phyloP scores from a whole-genome alignment of 2,329 filamentous ascomycete species.

The Echinosphaeria canescens region DNA sequence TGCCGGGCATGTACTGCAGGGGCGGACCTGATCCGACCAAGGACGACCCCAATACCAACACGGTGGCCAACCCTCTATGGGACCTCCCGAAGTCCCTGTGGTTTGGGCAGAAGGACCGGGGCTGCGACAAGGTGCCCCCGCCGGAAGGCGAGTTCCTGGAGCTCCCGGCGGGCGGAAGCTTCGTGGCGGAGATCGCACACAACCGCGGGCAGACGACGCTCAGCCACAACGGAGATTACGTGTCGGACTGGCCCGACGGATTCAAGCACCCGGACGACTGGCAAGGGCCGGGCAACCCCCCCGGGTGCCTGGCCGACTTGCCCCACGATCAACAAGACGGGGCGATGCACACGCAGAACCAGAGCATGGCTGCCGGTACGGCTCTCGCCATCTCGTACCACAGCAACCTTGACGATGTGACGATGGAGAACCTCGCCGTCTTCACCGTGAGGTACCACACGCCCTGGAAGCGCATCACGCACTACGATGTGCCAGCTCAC shows the following conservation, averaged over 20 bases:
- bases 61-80: conserved; percentile 21
- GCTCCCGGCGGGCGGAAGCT: conserved; percentile 22
- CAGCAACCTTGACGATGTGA: conserved; percentile 19
- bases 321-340: too few relatives aligned
- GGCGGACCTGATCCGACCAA: conserved; percentile 10
- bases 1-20: conserved; percentile 3
- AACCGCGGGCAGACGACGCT: conserved; percentile 25
- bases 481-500: conserved; percentile 2
- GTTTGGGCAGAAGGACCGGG: conserved; percentile 27
- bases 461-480: conserved; percentile 2
- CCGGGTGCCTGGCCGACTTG: conserved; percentile 10
- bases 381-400: conserved; percentile 28
- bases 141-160: conserved; percentile 12
- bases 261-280: conserved; percentile 20
- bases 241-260: conserved; percentile 23
- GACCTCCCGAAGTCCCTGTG: conserved; percentile 19
- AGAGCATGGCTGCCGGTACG: conserved; percentile 19
- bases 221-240: conserved; percentile 15
- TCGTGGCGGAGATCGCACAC: conserved; percentile 25
- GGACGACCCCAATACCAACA: conserved; percentile 19
- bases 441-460: conserved; percentile 14
- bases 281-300: conserved; percentile 12
- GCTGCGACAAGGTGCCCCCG: conserved; percentile 15
- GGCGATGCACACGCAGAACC: conserved; percentile 21
- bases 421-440: conserved; percentile 26